These are phyloP conservation scores for Arabidopsis arenosa DNA, from an alignment of 345 rosid genomes.

Conservation along the genomic window DNA sequence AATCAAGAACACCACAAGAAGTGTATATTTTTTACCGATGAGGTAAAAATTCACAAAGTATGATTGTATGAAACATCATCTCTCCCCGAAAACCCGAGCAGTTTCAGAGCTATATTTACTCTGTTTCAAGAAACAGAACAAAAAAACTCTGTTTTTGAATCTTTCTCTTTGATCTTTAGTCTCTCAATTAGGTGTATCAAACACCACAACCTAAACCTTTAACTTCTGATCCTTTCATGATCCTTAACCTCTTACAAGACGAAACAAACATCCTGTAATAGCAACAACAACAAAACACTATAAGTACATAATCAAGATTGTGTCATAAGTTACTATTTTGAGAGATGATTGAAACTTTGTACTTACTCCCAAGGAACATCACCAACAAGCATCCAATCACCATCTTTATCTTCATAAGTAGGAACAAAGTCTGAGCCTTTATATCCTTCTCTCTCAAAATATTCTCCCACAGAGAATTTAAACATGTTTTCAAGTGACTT, in stretches of 20 bases:
- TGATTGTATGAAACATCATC: neutral
- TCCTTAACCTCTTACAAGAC: slow-evolving; percentile 86
- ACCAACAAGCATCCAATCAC: slow-evolving; percentile 92
- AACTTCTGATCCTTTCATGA: slow-evolving; percentile 94
- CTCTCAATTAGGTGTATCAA: slow-evolving; percentile 31
- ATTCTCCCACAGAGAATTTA: slow-evolving; percentile 64
- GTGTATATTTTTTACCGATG: slow-evolving; percentile 21
- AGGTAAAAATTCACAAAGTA: slow-evolving; percentile 34
- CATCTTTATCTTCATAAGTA: slow-evolving; percentile 88
- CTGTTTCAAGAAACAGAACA: slow-evolving; percentile 27
- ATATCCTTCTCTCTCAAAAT: slow-evolving; percentile 81
- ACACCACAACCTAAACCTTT: slow-evolving; percentile 75
- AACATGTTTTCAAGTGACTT: slow-evolving; percentile 81
- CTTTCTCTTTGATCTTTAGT: slow-evolving; percentile 33
- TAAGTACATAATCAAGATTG: slow-evolving; percentile 25
- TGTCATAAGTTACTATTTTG: neutral
- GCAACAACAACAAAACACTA: slow-evolving; percentile 18
- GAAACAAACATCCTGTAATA: slow-evolving; percentile 80
- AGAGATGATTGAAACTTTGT: neutral
- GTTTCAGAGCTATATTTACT: slow-evolving; percentile 24
- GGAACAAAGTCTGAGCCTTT: slow-evolving; percentile 81
- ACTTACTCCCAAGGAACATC: slow-evolving; percentile 85
- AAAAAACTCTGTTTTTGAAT: slow-evolving; percentile 30
- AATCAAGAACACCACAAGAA: slow-evolving; percentile 43
- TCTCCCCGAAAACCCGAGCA: slow-evolving; percentile 55